Conservation (phyloP, 2,329 filamentous ascomycete species). For the Fusarium oxysporum region DNA sequence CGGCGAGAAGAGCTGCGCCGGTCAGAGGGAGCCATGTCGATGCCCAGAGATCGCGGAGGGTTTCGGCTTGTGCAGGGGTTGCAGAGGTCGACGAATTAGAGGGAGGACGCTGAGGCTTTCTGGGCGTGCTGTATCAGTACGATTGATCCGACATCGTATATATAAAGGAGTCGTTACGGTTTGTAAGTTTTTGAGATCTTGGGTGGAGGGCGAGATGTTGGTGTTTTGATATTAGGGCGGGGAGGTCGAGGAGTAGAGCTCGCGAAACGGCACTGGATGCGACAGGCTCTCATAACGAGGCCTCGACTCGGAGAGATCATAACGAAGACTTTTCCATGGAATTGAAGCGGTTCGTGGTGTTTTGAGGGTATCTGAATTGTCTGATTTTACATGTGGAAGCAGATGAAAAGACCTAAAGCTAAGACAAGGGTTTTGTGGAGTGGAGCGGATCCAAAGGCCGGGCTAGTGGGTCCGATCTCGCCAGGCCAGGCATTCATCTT, state of each 20-base stretch:
- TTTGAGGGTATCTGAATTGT: background rate
- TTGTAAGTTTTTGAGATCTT: conserved; percentile 47
- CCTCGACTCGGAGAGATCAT: conserved; percentile 50
- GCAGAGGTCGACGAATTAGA: conserved; percentile 15
- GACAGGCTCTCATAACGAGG: conserved; percentile 30
- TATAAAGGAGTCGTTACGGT: conserved; percentile 43
- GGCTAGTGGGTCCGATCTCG: conserved; percentile 23
- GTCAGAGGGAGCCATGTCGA: conserved; percentile 58
- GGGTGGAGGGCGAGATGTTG: conserved; percentile 34
- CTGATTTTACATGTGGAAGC: conserved; percentile 25
- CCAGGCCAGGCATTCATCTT: conserved; percentile 25
- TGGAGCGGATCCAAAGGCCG: conserved; percentile 32
- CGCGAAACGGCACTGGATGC: conserved; percentile 46
- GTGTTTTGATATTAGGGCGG: conserved; percentile 36
- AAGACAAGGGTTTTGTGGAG: conserved; percentile 34
- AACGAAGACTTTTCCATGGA: conserved; percentile 29
- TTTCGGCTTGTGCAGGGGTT: conserved; percentile 46
- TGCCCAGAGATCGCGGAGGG: conserved; percentile 52
- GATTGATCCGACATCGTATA: background rate
- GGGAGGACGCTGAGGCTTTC: conserved; percentile 26
- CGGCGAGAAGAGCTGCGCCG: conserved; percentile 59
- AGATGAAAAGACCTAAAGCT: conserved; percentile 15
- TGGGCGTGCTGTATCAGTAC: conserved; percentile 24
- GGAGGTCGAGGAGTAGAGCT: conserved; percentile 45
- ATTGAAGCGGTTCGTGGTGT: background rate